phyloP scores from a whole-genome alignment of 1,284 basidiomycete species.

The Psilocybe mexicana region DNA sequence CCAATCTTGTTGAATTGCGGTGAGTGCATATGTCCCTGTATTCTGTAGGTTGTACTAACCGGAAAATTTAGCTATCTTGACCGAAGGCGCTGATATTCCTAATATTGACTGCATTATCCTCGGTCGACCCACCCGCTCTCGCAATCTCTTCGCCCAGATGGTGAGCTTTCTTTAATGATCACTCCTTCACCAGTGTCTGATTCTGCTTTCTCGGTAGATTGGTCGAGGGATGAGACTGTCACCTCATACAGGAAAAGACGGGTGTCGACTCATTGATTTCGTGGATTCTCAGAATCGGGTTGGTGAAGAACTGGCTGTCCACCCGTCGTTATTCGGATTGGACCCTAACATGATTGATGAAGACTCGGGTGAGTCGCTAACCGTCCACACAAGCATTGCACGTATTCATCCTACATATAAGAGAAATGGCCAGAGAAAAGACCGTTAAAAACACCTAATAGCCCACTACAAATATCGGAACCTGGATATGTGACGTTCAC shows the following conservation, averaged over 20 bases:
- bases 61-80: conserved; percentile 72
- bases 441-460: neutral
- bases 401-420: neutral
- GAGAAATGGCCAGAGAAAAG: neutral
- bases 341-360: conserved; percentile 66
- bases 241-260: conserved; percentile 76
- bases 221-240: conserved; percentile 91
- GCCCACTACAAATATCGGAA: conserved; percentile 41
- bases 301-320: conserved; percentile 67
- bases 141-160: conserved; percentile 94
- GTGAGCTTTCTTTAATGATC: conserved; percentile 39
- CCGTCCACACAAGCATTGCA: neutral
- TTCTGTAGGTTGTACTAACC: neutral
- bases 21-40: conserved; percentile 32
- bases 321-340: conserved; percentile 87
- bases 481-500: conserved; percentile 75
- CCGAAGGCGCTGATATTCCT: conserved; percentile 90
- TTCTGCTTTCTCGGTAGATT: conserved; percentile 52
- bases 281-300: conserved; percentile 79
- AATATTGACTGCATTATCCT: conserved; percentile 92
- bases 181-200: neutral
- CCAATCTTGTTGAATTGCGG: conserved; percentile 94
- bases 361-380: conserved; percentile 44
- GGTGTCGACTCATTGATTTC: conserved; percentile 92
- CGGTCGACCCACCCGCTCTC: conserved; percentile 84